Percentiles rank a stretch among this genome's conserved stretches.
These are phyloP conservation scores for Suillus ampliporus DNA, from an alignment of 768 basidiomycete genomes.

Conservation along the genomic window DNA sequence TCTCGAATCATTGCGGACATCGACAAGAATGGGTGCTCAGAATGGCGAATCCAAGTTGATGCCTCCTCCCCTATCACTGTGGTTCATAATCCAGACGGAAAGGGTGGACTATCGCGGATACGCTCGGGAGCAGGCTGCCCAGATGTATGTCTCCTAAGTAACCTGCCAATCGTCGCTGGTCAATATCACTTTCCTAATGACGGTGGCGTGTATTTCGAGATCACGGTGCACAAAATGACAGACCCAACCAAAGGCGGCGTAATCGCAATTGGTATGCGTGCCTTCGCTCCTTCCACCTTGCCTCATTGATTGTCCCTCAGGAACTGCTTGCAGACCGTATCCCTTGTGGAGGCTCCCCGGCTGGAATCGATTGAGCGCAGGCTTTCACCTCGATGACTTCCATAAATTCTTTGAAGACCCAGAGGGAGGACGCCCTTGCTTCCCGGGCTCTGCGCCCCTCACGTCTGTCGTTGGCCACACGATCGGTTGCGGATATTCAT, in stretches of 20 bases:
- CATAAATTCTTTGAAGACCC: conserved; percentile 77
- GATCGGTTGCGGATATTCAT: conserved; percentile 70
- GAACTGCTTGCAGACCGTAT: conserved; percentile 69
- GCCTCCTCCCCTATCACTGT: conserved; percentile 51
- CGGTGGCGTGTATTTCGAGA: conserved; percentile 67
- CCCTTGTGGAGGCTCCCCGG: conserved; percentile 71
- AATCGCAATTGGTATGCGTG: conserved; percentile 60
- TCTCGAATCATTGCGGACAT: conserved; percentile 61
- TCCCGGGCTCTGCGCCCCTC: conserved; percentile 43
- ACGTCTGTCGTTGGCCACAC: conserved; percentile 52
- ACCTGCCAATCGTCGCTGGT: conserved; percentile 64
- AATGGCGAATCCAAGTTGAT: conserved; percentile 59
- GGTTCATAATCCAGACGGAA: conserved; percentile 38
- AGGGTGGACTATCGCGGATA: conserved; percentile 45
- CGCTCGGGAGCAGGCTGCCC: conserved; percentile 48
- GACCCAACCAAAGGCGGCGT: conserved; percentile 43
- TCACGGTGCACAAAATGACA: conserved; percentile 57
- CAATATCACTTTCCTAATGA: conserved; percentile 61
- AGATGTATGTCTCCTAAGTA: conserved; percentile 61
- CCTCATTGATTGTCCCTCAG: conserved; percentile 36
- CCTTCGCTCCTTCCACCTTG: not conserved
- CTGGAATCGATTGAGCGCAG: conserved; percentile 72
- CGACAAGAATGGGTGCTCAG: conserved; percentile 47
- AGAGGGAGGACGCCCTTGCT: conserved; percentile 59
- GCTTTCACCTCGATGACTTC: conserved; percentile 71